Evolutionary conservation across 306 rosid species (phyloP).

Genomic region (Vachellia pachyceras): DNA sequence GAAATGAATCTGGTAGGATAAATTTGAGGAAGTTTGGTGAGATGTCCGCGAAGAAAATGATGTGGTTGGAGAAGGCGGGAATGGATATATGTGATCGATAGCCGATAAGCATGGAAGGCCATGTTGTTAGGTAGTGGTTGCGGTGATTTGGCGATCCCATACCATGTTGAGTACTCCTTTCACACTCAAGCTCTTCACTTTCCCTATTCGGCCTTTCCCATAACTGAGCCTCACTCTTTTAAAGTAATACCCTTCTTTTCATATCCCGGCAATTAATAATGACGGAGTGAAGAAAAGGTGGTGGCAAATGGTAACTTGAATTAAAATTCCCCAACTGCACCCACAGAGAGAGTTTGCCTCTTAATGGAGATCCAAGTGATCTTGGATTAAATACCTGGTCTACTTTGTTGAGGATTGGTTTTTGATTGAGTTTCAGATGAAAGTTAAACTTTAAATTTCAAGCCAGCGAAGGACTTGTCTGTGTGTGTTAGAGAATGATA

Average conservation of each 20-base stretch:
- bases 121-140: constrained; percentile 59
- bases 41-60: constrained; percentile 32
- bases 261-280: not conserved
- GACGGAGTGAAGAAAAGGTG: not conserved
- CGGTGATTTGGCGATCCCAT: constrained; percentile 35
- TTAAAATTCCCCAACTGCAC: not conserved
- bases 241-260: not conserved
- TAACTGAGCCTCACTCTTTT: not conserved
- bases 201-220: not conserved
- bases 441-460: not conserved
- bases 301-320: not conserved
- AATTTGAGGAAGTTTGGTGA: constrained; percentile 44
- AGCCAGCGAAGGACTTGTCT: not conserved
- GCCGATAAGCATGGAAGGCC: constrained; percentile 40
- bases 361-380: not conserved
- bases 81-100: not conserved
- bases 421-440: not conserved
- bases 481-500: not conserved
- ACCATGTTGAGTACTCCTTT: constrained; percentile 20
- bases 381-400: not conserved
- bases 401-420: not conserved
- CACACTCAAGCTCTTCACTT: constrained; percentile 29
- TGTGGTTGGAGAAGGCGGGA: not conserved
- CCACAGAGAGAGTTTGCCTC: not conserved
- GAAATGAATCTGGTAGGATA: constrained; percentile 35